Base-by-base conservation (phyloP, 2,329 filamentous ascomycete genomes). In the Exophiala spinifera region DNA sequence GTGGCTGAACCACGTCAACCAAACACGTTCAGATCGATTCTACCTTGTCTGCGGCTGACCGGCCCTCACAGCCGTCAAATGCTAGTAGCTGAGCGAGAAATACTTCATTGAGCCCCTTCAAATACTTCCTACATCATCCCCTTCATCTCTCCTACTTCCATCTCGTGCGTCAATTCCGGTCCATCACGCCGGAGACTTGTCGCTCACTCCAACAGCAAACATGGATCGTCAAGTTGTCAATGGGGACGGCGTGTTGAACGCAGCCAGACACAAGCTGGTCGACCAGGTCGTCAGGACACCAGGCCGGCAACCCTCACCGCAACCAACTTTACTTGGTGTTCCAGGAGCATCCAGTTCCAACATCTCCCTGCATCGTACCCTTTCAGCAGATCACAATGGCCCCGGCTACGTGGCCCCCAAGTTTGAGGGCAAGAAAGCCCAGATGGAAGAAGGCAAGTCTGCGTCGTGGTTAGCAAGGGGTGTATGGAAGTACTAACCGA, bases 321-420 rank as follows among this genome's bases (percentile, higher is more conserved):
- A 95, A 69, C 90, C 91, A 21, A 91, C 89, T 54, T 89, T 96
- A 71, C 79, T 96, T 70, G 87, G 82, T 64, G 79, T 91, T 19
- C 86, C 88, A 13, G 78, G 81, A 53, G 71, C 74, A 66, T 73
- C 74, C 68, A 65, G 75, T 34, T 66, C 68, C 33, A 70, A 72
- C 61, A 82, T 83, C 54, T 64, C 61, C 14, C 54, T 61, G 8
- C 84, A 89, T 69, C 83, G 87, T 52, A 80, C 92, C 52, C 77
- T 97, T 55, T 89, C 91, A 17, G 94, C 91, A 17, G 94, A 94
- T 62, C 87, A 90, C 36, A 15, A 39, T 63, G 94, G 91, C 25
- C 87, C 95, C 34, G 94, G 94, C 67, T 99, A 99, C 76, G 86
- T 95, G 61, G 91, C 94, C 20, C 91, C 92, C 44, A 90, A 91